These are phyloP conservation scores for Aureobasidium sp. DNA, from an alignment of 2,329 filamentous ascomycete species.

Conservation along the genomic window DNA sequence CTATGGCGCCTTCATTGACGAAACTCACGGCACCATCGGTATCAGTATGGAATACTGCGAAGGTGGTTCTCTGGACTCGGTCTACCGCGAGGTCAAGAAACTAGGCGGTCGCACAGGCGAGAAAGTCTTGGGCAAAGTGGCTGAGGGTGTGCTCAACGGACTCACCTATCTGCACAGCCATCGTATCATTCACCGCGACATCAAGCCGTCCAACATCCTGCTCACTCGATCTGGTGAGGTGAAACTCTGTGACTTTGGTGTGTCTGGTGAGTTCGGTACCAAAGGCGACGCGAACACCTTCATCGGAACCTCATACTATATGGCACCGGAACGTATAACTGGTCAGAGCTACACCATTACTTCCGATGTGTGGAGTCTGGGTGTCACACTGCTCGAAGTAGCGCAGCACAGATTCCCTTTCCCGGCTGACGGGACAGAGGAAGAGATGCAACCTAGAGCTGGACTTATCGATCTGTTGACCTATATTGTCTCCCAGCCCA, in stretches of 20 bases:
- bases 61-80: slow-evolving; percentile 89
- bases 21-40: slow-evolving; percentile 91
- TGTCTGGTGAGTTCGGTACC: slow-evolving; percentile 94
- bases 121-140: slow-evolving; percentile 94
- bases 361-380: slow-evolving; percentile 95
- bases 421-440: slow-evolving; percentile 90
- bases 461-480: slow-evolving; percentile 92
- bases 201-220: slow-evolving; percentile 96
- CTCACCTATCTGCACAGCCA: slow-evolving; percentile 91
- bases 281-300: slow-evolving; percentile 99
- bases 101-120: slow-evolving; percentile 91
- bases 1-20: slow-evolving; percentile 94
- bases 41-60: slow-evolving; percentile 99
- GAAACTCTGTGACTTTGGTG: slow-evolving; percentile 97
- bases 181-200: slow-evolving; percentile 97
- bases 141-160: slow-evolving; percentile 87
- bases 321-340: slow-evolving; percentile 93
- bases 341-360: slow-evolving; percentile 98
- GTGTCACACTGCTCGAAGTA: slow-evolving; percentile 96
- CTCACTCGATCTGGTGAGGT: slow-evolving; percentile 88
- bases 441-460: slow-evolving; percentile 87
- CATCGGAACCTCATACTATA: slow-evolving; percentile 98
- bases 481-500: slow-evolving; percentile 93
- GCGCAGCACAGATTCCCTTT: slow-evolving; percentile 98
- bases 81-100: slow-evolving; percentile 96